Base-by-base conservation (phyloP, 1,284 basidiomycete genomes). In the Ustilago bromivora region DNA sequence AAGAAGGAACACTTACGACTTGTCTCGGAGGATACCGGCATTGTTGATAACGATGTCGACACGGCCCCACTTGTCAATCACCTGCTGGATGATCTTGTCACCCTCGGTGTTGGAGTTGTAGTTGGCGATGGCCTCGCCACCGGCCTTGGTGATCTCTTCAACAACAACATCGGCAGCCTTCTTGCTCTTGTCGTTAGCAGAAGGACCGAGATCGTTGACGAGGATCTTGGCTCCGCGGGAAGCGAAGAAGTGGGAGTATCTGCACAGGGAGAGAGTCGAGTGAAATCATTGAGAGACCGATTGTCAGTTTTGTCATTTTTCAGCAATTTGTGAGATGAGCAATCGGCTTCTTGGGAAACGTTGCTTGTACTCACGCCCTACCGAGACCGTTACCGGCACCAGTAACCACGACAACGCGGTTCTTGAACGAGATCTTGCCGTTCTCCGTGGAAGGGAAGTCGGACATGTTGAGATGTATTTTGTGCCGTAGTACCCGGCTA, bases 311-410 rank as follows among this genome's bases (percentile, higher is more conserved):
- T 9, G 10, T 31, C 23, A 51, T 28, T 17, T 2, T 51, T 31
- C 10, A 31, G 49, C 49, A 51, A 7, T 51, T 17, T 32, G 51
- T 13, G 11, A 9, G 6, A 52, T 17, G 17, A 28, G 51, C 19
- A 1, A 46, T 19, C 9, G 43, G 49, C 49, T 31, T 12, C 49
- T 23, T 13, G 46, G 15, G 46, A 28, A 7, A 7, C 12, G 1
- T 51, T 17, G n/a, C 6, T 7, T 46, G 43, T 52, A 89, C 93
- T 86, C 84, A 98, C 93, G 93, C 90, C 88, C 91, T 92, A 61
- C 96, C 96, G 31, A 99, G 90, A 41, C 97, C 96, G 75, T 95
- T 94, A 38, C 97, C 97, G 62, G 95, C 96, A 66, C 97, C 97
- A 56, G 97, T 99, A 77, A 99, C 89, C 80, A 99, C 90, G 78